phyloP scores from a whole-genome alignment of 768 basidiomycete genomes.

The Lactarius sanguifluus region DNA sequence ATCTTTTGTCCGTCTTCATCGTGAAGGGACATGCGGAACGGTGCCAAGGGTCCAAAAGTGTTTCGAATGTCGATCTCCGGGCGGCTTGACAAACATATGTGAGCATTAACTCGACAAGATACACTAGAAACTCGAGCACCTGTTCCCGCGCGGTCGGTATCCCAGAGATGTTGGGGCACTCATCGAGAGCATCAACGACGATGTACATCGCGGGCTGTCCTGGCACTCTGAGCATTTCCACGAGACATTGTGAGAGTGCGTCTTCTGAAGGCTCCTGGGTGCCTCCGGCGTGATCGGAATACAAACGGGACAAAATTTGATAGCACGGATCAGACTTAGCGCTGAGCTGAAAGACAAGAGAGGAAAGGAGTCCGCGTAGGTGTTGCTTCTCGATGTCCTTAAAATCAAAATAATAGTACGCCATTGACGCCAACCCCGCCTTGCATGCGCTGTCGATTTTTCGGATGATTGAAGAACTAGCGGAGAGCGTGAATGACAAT shows the following conservation, averaged over 20 bases:
- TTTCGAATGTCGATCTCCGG: conserved; percentile 5
- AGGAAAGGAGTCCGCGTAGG: too few relatives aligned
- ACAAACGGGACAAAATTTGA: too few relatives aligned
- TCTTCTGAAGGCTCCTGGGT: not conserved
- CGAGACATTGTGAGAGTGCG: not conserved
- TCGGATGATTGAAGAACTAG: too few relatives aligned
- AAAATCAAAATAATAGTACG: too few relatives aligned
- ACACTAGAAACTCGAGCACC: not conserved
- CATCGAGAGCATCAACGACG: conserved; percentile 14
- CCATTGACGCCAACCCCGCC: too few relatives aligned
- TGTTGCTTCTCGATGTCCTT: too few relatives aligned
- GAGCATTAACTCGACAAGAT: not conserved
- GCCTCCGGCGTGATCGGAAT: too few relatives aligned
- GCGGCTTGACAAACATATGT: conserved; percentile 12
- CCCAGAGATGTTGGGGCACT: not conserved
- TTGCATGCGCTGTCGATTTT: too few relatives aligned
- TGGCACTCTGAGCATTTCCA: not conserved
- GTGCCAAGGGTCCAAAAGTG: not conserved
- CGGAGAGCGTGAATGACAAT: too few relatives aligned
- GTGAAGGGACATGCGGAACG: not conserved
- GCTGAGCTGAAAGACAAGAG: too few relatives aligned
- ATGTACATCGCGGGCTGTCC: not conserved
- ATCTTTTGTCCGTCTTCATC: not conserved
- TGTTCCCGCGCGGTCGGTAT: not conserved
- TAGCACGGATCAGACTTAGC: too few relatives aligned